These are phyloP conservation scores for Acanthamoeba sp. DNA, from an alignment of 208 protist genomes.

Conservation along the genomic window DNA sequence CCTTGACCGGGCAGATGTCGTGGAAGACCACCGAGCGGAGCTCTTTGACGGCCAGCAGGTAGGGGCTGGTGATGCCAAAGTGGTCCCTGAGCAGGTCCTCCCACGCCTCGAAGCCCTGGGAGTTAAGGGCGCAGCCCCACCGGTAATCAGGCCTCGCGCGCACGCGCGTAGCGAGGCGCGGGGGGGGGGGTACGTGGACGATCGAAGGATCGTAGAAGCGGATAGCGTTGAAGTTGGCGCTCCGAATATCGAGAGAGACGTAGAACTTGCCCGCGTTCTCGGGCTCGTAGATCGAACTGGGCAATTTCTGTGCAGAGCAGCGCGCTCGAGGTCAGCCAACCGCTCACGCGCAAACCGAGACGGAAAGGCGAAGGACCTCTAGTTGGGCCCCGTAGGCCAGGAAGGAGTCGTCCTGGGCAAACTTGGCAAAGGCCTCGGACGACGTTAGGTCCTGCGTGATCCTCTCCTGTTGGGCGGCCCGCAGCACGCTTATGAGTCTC, in stretches of 20 bases:
- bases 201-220: neutral
- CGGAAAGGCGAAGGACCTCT: neutral
- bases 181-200: neutral
- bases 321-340: neutral
- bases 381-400: neutral
- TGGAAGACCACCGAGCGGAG: slow-evolving; percentile 23
- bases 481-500: neutral
- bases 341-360: neutral
- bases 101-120: neutral
- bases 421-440: neutral
- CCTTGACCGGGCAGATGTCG: neutral
- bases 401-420: neutral
- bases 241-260: neutral
- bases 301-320: neutral
- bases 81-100: neutral
- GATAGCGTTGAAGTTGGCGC: slow-evolving; percentile 31
- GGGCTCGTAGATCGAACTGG: neutral
- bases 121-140: neutral
- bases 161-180: neutral
- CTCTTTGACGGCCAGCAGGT: slow-evolving; percentile 12
- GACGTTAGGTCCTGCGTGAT: neutral
- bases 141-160: neutral
- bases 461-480: slow-evolving; percentile 6
- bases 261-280: neutral
- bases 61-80: neutral